Base-by-base conservation (phyloP, 2,329 filamentous ascomycete species). In the Gaeumannomyces tritici region DNA sequence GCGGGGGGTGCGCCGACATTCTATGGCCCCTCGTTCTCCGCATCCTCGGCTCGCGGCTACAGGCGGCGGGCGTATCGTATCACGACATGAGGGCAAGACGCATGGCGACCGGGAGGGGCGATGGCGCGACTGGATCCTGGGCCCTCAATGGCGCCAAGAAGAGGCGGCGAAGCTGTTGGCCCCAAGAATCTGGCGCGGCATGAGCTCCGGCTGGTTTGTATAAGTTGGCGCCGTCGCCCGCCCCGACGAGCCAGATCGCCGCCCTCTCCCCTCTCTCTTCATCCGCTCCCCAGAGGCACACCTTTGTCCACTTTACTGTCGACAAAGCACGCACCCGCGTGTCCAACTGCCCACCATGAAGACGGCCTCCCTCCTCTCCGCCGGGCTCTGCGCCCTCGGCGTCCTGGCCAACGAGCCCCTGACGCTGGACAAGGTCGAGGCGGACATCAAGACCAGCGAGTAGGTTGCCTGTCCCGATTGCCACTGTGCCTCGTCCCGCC, bases 401-500 rank as follows among this genome's bases (percentile, higher is more conserved):
- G 59, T 63, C 57, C 42, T 65, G 12, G 74, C 73, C n/a, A 72
- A 64, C 28, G 69, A 74, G 63, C 65, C 67, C 8, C 67, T 79
- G 55, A 77, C 73, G 1, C 70, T 73, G 28, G 74, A 78, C 64
- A 74, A 73, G 67, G 66, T 75, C 42, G 77, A 74, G 61, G 72
- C 71, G 21, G 75, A 77, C 62, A 76, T 79, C 65, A 70, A 67
- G 33, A 73, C 71, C 55, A 67, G 70, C 62, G 71, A 75, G 76
- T 78, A 57, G 66, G 75, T 60, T 18, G 1, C 2, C 1, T 18
- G 5, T 35, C 9, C 12, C 7, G 2, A 11, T 33, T 33, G 9
- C 8, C 15, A 6, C 4, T 5, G 3, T 2, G 4, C 4, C 2
- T 12, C 18, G n/a, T 55, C 2, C 12, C n/a, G 54, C 5, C 26